Evolutionary conservation across 1,284 basidiomycete genomes (phyloP), one percentile per base, ranked within the genome.

Genomic region (Hypsizygus ulmarius): DNA sequence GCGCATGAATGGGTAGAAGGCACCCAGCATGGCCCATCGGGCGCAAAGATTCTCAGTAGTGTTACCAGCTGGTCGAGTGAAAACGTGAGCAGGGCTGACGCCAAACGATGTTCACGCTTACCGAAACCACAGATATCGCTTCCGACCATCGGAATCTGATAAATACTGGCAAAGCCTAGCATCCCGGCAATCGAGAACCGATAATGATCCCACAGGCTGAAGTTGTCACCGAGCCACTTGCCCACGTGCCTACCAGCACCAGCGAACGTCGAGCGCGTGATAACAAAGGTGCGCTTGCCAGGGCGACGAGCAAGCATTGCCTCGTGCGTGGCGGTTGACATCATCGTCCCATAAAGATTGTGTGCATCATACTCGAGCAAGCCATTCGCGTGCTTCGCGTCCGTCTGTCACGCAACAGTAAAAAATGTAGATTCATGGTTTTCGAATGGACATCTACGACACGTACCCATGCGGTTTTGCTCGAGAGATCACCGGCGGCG

Each of bases 141-240:
- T 0, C 85, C 85, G 37, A 85, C 78, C 79, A 87, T 82, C 0
- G 83, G 82, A 2, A 87, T 63, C 55, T 84, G 82, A 61, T 77
- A 87, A 19, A 87, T 64, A 3, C 71, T 69, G 11, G 82, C 77
- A 65, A 86, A 79, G 12, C 75, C 77, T 15, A 86, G 66, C 65
- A 85, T 82, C 9, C 80, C 82, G 5, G 79, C 72, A 53, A 85
- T 84, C 12, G 77, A 84, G 47, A 67, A 63, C 10, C 74, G 66
- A 57, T 84, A 85, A 44, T 82, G 74, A 0, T 69, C 69, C 80
- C 81, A 84, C 3, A 59, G 52, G 50, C 75, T 77, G 47, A 81
- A 54, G 57, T 84, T 87, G 61, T 85, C 82, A 4, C 84, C 83
- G 3, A 86, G 71, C 84, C 82, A 87, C 61, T 85, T 84, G n/a